Percentiles rank a stretch among this genome's conserved stretches.
Evolutionary conservation across 140 eudicot genomes (phyloP).

Genomic region (Stevia rebaudiana): DNA sequence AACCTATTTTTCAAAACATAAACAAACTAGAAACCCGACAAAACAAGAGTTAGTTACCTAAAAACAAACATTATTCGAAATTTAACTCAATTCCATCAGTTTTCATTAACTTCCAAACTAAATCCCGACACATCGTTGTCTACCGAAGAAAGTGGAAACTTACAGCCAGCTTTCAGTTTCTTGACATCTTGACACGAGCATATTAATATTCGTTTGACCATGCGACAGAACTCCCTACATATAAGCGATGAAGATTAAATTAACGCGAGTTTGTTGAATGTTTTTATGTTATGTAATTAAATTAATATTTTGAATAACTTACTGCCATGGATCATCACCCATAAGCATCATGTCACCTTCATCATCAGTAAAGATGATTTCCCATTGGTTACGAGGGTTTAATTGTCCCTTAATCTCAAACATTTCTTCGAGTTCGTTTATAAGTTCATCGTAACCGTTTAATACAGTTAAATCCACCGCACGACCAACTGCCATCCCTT

Average conservation of each 20-base stretch:
- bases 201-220: slow-evolving; percentile 71
- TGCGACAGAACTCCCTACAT: slow-evolving; percentile 77
- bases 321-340: slow-evolving; percentile 97
- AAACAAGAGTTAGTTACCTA: slow-evolving; percentile 13
- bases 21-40: slow-evolving; percentile 18
- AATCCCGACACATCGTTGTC: slow-evolving; percentile 49
- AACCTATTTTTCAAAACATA: slow-evolving; percentile 3
- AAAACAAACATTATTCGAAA: background rate
- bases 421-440: slow-evolving; percentile 68
- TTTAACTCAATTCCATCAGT: slow-evolving; percentile 6
- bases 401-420: slow-evolving; percentile 79
- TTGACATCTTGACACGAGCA: slow-evolving; percentile 85
- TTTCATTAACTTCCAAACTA: slow-evolving; percentile 42
- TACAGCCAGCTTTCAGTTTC: slow-evolving; percentile 67
- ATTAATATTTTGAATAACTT: no score
- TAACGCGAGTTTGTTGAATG: no score
- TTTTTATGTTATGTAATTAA: no score
- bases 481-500: slow-evolving; percentile 91
- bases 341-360: slow-evolving; percentile 95
- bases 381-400: slow-evolving; percentile 66
- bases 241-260: background rate
- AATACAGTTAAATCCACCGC: slow-evolving; percentile 77
- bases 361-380: slow-evolving; percentile 75
- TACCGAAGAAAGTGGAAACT: slow-evolving; percentile 32
- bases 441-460: slow-evolving; percentile 63